Base-by-base conservation (phyloP, 257 asterid species). In the Marsdenia floribunda region DNA sequence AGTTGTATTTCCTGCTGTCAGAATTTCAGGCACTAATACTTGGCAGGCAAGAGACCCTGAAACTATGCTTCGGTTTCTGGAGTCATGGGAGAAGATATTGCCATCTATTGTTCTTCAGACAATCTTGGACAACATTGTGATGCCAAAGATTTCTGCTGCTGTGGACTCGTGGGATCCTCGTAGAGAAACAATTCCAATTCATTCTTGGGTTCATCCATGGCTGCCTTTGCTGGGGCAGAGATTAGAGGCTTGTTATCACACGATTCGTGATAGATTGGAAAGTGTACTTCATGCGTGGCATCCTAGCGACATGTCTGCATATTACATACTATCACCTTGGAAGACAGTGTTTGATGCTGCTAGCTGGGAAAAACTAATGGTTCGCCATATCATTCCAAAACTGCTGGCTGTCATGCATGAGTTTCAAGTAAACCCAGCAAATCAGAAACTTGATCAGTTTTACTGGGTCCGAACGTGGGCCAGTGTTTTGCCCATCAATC, bases 131-230 rank as follows among this genome's bases (percentile, higher is more conserved):
- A 81, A 35, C 46, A 75, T 94, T 46, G 77, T 94, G 40, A 76
- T 90, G 89, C 97, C 96, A 29, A 94, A 94, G 72, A 77, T 92
- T 72, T 82, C 85, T 26, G 84, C 88, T 72, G 99, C 97, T 21
- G 96, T 92, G 5, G 91, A 92, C 21, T 86, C 90, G 1, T 94
- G 99, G 99, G 97, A 94, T 68, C 99, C 99, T 19, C 91, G 93
- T 47, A 76, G 86, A 37, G 99, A 92, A 80, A 89, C 96, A 35
- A 86, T 91, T 78, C 89, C 97, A 1, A 94, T 94, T 72, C 97
- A 94, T 80, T 85, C 89, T 4, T 94, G 98, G 97, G 81, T 94
- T 75, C 98, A 92, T 84, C 98, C 98, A 16, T 94, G 98, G 98
- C 75, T 92, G 71, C 97, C 91, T 11, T 76, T 88, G 29, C 75